Conservation (phyloP, 768 basidiomycete genomes). For the Ephemerocybe angulata region DNA sequence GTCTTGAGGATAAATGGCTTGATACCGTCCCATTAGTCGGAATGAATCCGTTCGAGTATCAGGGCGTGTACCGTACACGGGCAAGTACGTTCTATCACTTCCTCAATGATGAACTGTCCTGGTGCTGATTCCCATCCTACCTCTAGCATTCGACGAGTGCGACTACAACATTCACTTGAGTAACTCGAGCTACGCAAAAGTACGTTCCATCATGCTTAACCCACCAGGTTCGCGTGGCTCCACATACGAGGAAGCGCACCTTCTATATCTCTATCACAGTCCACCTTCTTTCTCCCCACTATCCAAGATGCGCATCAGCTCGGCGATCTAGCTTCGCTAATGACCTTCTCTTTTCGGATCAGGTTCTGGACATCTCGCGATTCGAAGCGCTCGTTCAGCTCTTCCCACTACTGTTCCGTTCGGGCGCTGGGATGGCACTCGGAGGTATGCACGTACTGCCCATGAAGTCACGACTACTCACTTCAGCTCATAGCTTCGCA, state of each 20-base stretch:
- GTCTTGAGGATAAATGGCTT: conserved; percentile 36
- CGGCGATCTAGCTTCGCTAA: not conserved
- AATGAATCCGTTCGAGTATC: conserved; percentile 48
- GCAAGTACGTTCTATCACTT: conserved; percentile 48
- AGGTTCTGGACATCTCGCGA: conserved; percentile 46
- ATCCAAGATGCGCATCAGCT: not conserved
- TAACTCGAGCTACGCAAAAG: conserved; percentile 80
- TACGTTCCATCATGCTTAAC: conserved; percentile 19
- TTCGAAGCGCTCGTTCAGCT: conserved; percentile 44
- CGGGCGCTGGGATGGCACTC: conserved; percentile 61
- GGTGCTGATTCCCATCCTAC: not conserved
- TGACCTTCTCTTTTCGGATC: not conserved
- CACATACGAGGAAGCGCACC: no score
- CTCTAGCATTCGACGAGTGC: conserved; percentile 60
- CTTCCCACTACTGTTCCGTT: conserved; percentile 56
- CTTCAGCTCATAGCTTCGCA: conserved; percentile 47
- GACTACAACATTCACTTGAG: conserved; percentile 76
- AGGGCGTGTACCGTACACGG: conserved; percentile 41
- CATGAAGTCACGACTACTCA: not conserved
- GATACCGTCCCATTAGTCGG: conserved; percentile 53
- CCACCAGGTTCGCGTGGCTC: no score
- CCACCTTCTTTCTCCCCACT: no score
- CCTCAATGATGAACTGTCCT: not conserved
- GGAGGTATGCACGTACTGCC: no score
- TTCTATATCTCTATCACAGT: no score